Conservation (phyloP, 805 yeast species). For the Wickerhamomyces bovis region DNA sequence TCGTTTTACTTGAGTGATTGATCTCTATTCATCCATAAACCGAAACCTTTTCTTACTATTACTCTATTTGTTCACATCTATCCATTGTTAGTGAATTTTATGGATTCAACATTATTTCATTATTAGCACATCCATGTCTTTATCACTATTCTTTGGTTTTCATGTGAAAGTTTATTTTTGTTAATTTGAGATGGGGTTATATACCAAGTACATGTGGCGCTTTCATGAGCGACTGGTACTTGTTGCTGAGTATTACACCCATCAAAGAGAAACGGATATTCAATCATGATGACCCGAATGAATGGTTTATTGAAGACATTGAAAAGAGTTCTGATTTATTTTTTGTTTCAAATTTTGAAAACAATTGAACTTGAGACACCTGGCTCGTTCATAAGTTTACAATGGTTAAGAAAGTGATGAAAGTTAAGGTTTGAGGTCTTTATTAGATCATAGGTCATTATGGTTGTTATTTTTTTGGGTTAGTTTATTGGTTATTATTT, state of each 20-base stretch:
- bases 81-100: neutral
- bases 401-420: neutral
- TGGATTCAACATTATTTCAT: neutral
- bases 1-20: constrained; percentile 21
- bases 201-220: constrained; percentile 22
- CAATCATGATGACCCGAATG: neutral
- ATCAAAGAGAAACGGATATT: neutral
- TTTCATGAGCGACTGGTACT: constrained; percentile 21
- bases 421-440: neutral
- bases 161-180: neutral
- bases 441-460: neutral
- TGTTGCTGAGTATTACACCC: neutral
- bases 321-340: neutral
- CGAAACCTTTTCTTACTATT: neutral
- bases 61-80: neutral
- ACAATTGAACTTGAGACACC: constrained; percentile 17
- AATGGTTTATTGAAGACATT: neutral
- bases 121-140: neutral
- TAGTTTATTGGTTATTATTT: neutral
- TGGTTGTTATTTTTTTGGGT: neutral
- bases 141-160: neutral
- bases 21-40: neutral
- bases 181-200: neutral
- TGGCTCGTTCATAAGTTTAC: constrained; percentile 14
- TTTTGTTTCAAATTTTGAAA: neutral